Conservation (phyloP, 768 basidiomycete genomes). For the Boletus rubroflammeus region DNA sequence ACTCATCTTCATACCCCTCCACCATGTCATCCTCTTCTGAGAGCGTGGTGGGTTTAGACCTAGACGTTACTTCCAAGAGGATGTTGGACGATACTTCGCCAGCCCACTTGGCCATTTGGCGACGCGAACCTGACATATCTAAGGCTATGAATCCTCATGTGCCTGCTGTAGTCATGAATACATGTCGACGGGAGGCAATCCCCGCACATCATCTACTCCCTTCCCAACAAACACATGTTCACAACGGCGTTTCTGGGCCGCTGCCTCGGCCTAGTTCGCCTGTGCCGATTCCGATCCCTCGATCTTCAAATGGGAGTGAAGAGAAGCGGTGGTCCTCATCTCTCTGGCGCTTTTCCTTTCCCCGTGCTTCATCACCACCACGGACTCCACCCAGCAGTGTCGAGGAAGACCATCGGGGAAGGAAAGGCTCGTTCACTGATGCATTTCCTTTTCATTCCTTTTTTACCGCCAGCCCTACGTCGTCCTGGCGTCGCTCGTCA, state of each 20-base stretch:
- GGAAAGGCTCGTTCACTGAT: slow-evolving; percentile 33
- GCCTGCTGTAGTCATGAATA: slow-evolving; percentile 27
- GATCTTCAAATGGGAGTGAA: slow-evolving; percentile 30
- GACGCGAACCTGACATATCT: slow-evolving; percentile 25
- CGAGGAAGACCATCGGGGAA: slow-evolving; percentile 26
- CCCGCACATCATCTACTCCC: slow-evolving; percentile 12
- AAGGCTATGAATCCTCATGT: slow-evolving; percentile 26
- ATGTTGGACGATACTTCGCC: slow-evolving; percentile 31
- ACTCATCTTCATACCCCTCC: slow-evolving; percentile 45
- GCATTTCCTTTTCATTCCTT: slow-evolving; percentile 47
- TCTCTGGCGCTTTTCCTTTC: slow-evolving; percentile 35
- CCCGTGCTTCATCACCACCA: slow-evolving; percentile 27
- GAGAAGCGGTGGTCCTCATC: slow-evolving; percentile 34
- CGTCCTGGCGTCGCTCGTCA: slow-evolving; percentile 35
- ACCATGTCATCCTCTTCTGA: slow-evolving; percentile 37
- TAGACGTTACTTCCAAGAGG: slow-evolving; percentile 31
- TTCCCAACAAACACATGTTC: slow-evolving; percentile 10
- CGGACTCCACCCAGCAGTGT: slow-evolving; percentile 21
- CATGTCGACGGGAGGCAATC: slow-evolving; percentile 24
- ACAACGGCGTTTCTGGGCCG: slow-evolving; percentile 9
- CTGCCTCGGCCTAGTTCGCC: slow-evolving; percentile 26
- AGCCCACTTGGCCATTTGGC: slow-evolving; percentile 31
- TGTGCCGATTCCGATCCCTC: slow-evolving; percentile 29
- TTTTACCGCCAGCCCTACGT: slow-evolving; percentile 31
- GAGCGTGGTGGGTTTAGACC: slow-evolving; percentile 32